Percentiles rank a stretch among this genome's conserved stretches.
Evolutionary conservation across 2,329 filamentous ascomycete species (phyloP).

Genomic region (Clarireedia monteithiana): DNA sequence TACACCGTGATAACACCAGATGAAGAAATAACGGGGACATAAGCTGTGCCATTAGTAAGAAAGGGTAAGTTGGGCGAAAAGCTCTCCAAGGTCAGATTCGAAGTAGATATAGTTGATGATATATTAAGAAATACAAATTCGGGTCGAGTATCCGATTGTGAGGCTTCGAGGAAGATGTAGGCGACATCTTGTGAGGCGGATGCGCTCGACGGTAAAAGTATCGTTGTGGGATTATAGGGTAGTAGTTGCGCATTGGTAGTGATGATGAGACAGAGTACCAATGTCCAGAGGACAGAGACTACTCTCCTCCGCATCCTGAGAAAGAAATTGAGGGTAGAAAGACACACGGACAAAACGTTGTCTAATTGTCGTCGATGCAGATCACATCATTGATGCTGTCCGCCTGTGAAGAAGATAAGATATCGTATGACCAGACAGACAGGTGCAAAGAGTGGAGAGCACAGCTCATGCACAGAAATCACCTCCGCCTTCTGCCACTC

Average conservation of each 20-base stretch:
- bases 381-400: slow-evolving; percentile 15
- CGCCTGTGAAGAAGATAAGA: background rate
- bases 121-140: slow-evolving; percentile 60
- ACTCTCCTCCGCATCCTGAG: slow-evolving; percentile 20
- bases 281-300: slow-evolving; percentile 16
- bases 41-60: slow-evolving; percentile 47
- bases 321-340: slow-evolving; percentile 3
- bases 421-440: background rate
- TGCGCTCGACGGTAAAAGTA: slow-evolving; percentile 49
- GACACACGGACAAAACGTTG: slow-evolving; percentile 7
- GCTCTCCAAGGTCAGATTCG: slow-evolving; percentile 37
- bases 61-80: slow-evolving; percentile 58
- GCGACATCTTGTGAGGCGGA: slow-evolving; percentile 45
- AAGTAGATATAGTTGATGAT: slow-evolving; percentile 46
- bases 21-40: slow-evolving; percentile 58
- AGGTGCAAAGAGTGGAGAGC: slow-evolving; percentile 15
- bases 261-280: slow-evolving; percentile 8
- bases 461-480: slow-evolving; percentile 12
- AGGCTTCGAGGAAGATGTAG: slow-evolving; percentile 57
- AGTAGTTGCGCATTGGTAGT: slow-evolving; percentile 37
- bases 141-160: slow-evolving; percentile 20
- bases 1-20: slow-evolving; percentile 67
- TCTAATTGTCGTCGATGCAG: slow-evolving; percentile 8
- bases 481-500: slow-evolving; percentile 2
- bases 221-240: slow-evolving; percentile 71